Evolutionary conservation across 2,329 filamentous ascomycete genomes (phyloP).

Genomic region (Xylaria sp.): DNA sequence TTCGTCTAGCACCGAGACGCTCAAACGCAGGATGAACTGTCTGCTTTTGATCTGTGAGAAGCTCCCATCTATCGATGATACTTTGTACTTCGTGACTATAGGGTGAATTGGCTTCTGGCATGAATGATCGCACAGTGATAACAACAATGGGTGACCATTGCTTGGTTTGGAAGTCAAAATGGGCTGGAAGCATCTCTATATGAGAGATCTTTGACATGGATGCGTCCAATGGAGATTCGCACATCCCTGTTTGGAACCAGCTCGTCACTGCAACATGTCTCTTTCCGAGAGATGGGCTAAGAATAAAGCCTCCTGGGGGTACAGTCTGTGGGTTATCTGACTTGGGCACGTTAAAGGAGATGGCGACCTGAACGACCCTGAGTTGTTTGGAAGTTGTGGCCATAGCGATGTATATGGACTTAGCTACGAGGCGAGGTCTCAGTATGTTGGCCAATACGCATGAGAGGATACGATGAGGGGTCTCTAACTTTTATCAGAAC

Average conservation of each 20-base stretch:
- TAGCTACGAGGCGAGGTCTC: slow-evolving; percentile 40
- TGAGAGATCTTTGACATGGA: slow-evolving; percentile 75
- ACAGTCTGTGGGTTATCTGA: slow-evolving; percentile 63
- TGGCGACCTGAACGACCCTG: slow-evolving; percentile 76
- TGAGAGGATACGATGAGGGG: slow-evolving; percentile 9
- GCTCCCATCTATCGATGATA: slow-evolving; percentile 84
- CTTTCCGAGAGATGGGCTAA: slow-evolving; percentile 66
- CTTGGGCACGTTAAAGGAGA: slow-evolving; percentile 77
- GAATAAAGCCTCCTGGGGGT: slow-evolving; percentile 56
- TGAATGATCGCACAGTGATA: slow-evolving; percentile 76
- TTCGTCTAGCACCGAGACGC: slow-evolving; percentile 73
- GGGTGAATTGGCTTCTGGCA: slow-evolving; percentile 63
- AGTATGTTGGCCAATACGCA: slow-evolving; percentile 15
- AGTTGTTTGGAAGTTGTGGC: slow-evolving; percentile 78
- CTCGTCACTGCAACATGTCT: slow-evolving; percentile 67
- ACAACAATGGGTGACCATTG: slow-evolving; percentile 70
- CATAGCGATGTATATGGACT: slow-evolving; percentile 71
- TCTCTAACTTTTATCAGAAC: slow-evolving; percentile 75
- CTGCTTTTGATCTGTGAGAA: slow-evolving; percentile 74
- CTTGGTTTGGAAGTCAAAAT: slow-evolving; percentile 69
- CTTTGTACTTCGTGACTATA: slow-evolving; percentile 75
- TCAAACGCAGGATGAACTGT: slow-evolving; percentile 80
- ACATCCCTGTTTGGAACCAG: slow-evolving; percentile 63
- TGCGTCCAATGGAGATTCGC: slow-evolving; percentile 58
- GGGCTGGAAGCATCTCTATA: slow-evolving; percentile 76